phyloP scores from a whole-genome alignment of 306 rosid species.

The Bauhinia variegata region DNA sequence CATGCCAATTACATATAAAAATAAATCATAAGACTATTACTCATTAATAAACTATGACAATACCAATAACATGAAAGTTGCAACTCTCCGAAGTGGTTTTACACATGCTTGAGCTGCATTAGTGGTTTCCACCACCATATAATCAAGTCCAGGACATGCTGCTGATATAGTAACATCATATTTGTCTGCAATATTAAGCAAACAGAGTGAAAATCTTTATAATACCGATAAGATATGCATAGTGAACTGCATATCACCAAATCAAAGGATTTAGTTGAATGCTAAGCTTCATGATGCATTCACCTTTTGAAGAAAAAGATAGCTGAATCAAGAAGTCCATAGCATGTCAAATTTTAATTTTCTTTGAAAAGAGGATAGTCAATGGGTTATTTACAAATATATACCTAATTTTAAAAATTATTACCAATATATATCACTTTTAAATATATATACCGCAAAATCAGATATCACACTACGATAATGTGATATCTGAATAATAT shows the following conservation, averaged over 20 bases:
- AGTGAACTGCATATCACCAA: not conserved
- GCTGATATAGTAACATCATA: conserved; percentile 92
- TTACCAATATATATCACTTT: too few species aligned
- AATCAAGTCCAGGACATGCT: conserved; percentile 92
- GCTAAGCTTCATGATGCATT: not conserved
- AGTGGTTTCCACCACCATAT: conserved; percentile 94
- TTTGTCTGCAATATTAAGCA: conserved; percentile 67
- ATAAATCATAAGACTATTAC: too few species aligned
- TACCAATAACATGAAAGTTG: conserved; percentile 98
- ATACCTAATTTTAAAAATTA: too few species aligned
- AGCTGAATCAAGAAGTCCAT: not conserved
- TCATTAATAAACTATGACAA: not conserved
- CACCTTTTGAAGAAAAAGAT: conserved; percentile 2
- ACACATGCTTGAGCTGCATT: conserved; percentile 89
- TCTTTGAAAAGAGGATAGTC: not conserved
- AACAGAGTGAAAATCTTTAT: conserved; percentile 17
- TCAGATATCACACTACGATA: too few species aligned
- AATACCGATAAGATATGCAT: conserved; percentile 15
- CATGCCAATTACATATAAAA: too few species aligned
- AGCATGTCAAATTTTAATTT: not conserved
- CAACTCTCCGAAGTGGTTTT: conserved; percentile 81
- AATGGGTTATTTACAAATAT: too few species aligned
- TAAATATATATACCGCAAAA: too few species aligned
- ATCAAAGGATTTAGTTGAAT: conserved; percentile 1
- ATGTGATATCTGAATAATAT: too few species aligned